A percentile compares a stretch with the other conserved stretches of the same genome.
Evolutionary conservation across 192 early-diverging fungal genomes (phyloP).

Genomic region (Chytriomyces hyalinus): DNA sequence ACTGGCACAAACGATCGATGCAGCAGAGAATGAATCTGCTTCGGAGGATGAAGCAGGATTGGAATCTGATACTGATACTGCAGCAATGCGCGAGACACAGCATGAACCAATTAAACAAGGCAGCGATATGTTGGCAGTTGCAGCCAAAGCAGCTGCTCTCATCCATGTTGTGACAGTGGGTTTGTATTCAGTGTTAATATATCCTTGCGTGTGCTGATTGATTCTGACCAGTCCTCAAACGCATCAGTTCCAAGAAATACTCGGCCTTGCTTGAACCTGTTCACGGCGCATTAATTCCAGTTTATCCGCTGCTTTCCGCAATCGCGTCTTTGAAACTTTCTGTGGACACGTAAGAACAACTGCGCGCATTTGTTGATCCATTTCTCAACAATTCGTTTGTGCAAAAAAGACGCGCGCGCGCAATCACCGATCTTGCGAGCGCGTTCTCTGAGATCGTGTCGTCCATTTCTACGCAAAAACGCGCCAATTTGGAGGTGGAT

Average conservation of each 20-base stretch:
- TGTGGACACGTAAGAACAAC: no score
- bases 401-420: no score
- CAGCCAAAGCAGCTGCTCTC: background rate
- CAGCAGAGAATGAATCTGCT: background rate
- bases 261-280: background rate
- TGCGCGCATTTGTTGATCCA: no score
- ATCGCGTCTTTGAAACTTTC: no score
- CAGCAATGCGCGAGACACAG: background rate
- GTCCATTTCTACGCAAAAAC: no score
- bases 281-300: background rate
- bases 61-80: no score
- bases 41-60: background rate
- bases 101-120: background rate
- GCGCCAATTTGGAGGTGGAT: no score
- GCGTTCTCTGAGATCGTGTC: no score
- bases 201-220: background rate
- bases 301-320: background rate
- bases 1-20: background rate
- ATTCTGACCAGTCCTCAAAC: background rate
- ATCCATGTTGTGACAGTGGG: background rate
- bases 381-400: no score
- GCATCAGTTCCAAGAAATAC: constrained; percentile 16
- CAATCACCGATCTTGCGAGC: no score
- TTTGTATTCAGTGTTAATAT: background rate
- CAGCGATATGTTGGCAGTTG: background rate